phyloP scores from a whole-genome alignment of 176 grass and related monocot species.

The Cenchrus fungigraminus region DNA sequence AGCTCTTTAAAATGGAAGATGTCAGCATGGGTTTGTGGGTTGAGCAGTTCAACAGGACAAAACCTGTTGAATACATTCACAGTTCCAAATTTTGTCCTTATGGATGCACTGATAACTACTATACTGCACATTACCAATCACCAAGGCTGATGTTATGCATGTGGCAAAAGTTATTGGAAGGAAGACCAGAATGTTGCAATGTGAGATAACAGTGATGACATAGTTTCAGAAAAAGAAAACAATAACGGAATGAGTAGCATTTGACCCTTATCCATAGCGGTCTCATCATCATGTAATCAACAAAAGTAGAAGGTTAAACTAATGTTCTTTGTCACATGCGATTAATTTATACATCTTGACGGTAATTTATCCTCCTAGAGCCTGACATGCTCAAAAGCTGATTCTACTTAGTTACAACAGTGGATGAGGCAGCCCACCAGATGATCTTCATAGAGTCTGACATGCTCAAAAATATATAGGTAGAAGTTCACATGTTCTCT shows the following conservation, averaged over 20 bases:
- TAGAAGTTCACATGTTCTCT: conserved; percentile 10
- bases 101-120: conserved; percentile 81
- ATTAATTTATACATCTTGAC: conserved; percentile 38
- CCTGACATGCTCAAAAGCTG: conserved; percentile 39
- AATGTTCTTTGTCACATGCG: conserved; percentile 23
- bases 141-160: conserved; percentile 87
- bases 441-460: too few relatives aligned
- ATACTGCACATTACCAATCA: conserved; percentile 85
- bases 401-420: conserved; percentile 17
- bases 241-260: conserved; percentile 24
- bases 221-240: conserved; percentile 42
- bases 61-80: conserved; percentile 67
- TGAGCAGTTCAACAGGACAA: conserved; percentile 70
- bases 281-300: conserved; percentile 34
- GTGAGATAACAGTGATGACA: conserved; percentile 56
- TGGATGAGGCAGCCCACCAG: neutral
- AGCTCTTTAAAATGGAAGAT: conserved; percentile 99
- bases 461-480: neutral
- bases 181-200: conserved; percentile 76
- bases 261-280: conserved; percentile 25
- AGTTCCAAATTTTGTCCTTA: conserved; percentile 73
- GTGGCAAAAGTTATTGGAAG: conserved; percentile 76
- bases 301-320: conserved; percentile 7
- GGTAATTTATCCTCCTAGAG: conserved; percentile 31
- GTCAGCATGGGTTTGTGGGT: conserved; percentile 99